Conservation (phyloP, 495 filamentous ascomycete species). For the Talaromyces nanjingensis region DNA sequence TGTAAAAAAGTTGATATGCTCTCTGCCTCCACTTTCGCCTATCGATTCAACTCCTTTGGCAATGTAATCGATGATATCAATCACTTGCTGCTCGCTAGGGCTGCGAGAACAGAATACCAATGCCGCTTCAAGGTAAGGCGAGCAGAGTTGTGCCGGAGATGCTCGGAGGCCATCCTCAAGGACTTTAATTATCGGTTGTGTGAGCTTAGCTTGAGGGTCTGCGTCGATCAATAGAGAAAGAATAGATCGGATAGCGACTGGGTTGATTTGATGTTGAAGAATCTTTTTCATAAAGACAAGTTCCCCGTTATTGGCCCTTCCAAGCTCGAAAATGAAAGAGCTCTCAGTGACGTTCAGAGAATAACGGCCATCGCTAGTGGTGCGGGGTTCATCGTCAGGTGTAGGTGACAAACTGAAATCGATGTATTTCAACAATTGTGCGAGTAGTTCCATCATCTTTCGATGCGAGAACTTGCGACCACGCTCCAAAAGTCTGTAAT, state of each 20-base stretch:
- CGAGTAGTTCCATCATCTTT: conserved; percentile 39
- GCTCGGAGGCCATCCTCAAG: conserved; percentile 47
- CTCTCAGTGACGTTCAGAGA: conserved; percentile 34
- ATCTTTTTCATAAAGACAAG: conserved; percentile 39
- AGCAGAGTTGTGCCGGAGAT: conserved; percentile 48
- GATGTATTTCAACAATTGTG: conserved; percentile 30
- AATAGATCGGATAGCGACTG: conserved; percentile 28
- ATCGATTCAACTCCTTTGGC: conserved; percentile 51
- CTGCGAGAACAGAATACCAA: conserved; percentile 41
- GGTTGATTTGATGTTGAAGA: conserved; percentile 29
- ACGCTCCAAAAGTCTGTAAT: conserved; percentile 51
- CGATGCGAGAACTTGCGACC: conserved; percentile 38
- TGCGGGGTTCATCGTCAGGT: conserved; percentile 21
- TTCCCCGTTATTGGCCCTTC: conserved; percentile 20
- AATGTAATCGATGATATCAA: conserved; percentile 41
- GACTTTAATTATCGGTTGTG: conserved; percentile 35
- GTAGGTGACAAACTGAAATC: conserved; percentile 29
- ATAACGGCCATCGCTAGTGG: conserved; percentile 22
- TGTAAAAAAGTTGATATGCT: conserved; percentile 55
- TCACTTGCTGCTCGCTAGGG: conserved; percentile 28
- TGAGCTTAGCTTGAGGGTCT: conserved; percentile 36
- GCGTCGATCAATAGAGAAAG: conserved; percentile 35
- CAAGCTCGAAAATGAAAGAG: conserved; percentile 24
- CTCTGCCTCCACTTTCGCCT: conserved; percentile 46
- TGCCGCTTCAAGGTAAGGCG: conserved; percentile 46